Base-by-base conservation (phyloP, 106 monocot genomes). In the Posidonia australis region DNA sequence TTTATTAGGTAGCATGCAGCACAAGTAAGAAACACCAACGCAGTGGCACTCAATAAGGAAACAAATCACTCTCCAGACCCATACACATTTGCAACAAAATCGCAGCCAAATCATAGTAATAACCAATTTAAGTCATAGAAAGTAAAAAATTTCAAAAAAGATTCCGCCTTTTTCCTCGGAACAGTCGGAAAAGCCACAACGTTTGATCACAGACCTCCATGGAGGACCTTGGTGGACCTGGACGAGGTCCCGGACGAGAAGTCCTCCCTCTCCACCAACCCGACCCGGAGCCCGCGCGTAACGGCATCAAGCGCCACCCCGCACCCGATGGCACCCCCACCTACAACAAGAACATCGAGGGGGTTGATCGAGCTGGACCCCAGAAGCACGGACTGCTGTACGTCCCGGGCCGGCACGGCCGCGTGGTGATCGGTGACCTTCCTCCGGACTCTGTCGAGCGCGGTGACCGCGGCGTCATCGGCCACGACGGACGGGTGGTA, bases 211-310 rank as follows among this genome's bases (percentile, higher is more conserved):
- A 41, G 12, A 90, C 96, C 96, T 69, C 96, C 96, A 73, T 96
- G 96, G 70, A 96, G 82, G 66, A 96, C 56, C 68, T 96, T 96
- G 60, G 90, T 96, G 64, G 96, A 96, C 25, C 96, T 72, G 10
- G 96, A 96, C 41, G 90, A 90, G 14, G 96, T 87, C 20, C 96
- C 96, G 3, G 96, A 96, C 21, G 96, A 90, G 80, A 96, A 96
- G 60, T 96, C 96, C 70, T 96, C 96, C 56, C 90, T 67, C 77
- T 96, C 96, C 9, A 96, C 96, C 60, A 96, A 84, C 26, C 96
- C 96, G 2, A 90, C 96, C 1, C 87, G 69, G 46, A 96, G 77
- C 43, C 96, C 96, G 10, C 96, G 75, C 1, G 87, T 62, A 13
- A 68, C 90, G 9, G 96, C 96, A 36, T 96, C 96, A 52, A 96